phyloP scores from a whole-genome alignment of 345 rosid genomes.

The Salix exigua region DNA sequence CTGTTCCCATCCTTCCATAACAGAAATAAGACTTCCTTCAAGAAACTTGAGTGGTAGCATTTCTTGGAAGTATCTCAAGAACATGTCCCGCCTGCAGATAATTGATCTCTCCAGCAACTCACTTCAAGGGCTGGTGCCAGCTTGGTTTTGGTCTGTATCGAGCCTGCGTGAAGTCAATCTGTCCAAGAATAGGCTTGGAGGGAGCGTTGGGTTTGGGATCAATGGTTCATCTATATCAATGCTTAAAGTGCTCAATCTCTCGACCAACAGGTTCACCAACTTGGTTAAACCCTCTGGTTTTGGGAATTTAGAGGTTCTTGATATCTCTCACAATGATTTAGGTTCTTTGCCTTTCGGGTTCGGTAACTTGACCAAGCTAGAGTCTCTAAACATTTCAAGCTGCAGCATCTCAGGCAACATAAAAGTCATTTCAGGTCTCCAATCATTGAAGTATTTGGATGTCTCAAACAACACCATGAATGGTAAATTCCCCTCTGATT shows the following conservation, averaged over 20 bases:
- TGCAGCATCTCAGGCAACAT: constrained; percentile 57
- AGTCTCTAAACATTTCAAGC: constrained; percentile 54
- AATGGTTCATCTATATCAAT: constrained; percentile 34
- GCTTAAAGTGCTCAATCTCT: constrained; percentile 55
- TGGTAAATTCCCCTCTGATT: constrained; percentile 78
- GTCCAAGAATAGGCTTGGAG: constrained; percentile 54
- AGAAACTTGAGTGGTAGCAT: constrained; percentile 58
- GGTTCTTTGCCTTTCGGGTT: constrained; percentile 53
- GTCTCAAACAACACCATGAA: constrained; percentile 59
- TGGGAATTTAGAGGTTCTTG: constrained; percentile 42
- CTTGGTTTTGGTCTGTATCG: constrained; percentile 59
- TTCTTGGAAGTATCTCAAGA: constrained; percentile 61
- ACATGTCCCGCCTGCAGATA: constrained; percentile 42
- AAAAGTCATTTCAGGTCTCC: constrained; percentile 49
- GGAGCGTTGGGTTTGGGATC: constrained; percentile 34
- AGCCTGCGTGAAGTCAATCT: constrained; percentile 43
- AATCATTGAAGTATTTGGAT: constrained; percentile 54
- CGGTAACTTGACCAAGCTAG: constrained; percentile 39
- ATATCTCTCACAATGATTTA: constrained; percentile 58
- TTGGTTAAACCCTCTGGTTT: constrained; percentile 53
- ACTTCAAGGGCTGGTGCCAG: constrained; percentile 62
- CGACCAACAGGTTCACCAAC: constrained; percentile 71
- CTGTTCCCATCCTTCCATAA: constrained; percentile 43
- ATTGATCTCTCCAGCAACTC: constrained; percentile 74
- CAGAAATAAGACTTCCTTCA: constrained; percentile 46